Base-by-base conservation (phyloP, 2,329 filamentous ascomycete genomes). In the Diaporthe velutina region DNA sequence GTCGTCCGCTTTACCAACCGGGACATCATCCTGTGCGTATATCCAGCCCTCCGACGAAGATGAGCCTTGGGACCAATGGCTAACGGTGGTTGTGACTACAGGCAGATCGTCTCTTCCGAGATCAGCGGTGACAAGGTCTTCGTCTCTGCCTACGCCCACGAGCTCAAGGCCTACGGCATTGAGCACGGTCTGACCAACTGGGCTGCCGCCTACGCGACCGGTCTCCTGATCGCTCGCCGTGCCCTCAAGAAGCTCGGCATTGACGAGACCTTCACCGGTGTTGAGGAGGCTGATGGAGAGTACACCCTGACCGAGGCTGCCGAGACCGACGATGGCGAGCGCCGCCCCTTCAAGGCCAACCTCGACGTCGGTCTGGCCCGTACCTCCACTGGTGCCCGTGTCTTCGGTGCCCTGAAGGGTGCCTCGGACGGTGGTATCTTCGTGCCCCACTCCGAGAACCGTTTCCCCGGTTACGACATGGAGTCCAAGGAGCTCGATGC, bases 381-480 rank as follows among this genome's bases (percentile, higher is more conserved):
- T 84, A 99, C 97, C 84, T 98, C 96, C 79, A 99, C 97, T 81
- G 97, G 97, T 93, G 96, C 96, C 87, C 96, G 97, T 90, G 92
- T 99, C 90, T 99, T 99, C 86, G 97, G 95, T 88, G 97, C 96
- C 88, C 95, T 99, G 94, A 99, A 99, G 94, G 97, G 97, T 91
- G 96, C 96, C 83, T 98, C 96, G 61, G 97, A 99, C 88, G 97
- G 97, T 88, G 97, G 97, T 86, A 94, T 99, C 88, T 92, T 96
- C 87, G 89, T 99, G 81, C 97, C 97, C 82, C 97, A 99, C 94
- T 98, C 95, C 82, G 96, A 98, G 92, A 98, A 97, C 92, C 96
- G 97, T 83, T 99, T 99, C 95, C 97, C 97, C 83, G 97, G 97
- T 83, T 99, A 90, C 93, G 97, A 99, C 86, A 94, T 98, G 42